These are phyloP conservation scores for Malassezia japonica DNA, from an alignment of 1,284 basidiomycete species.

Conservation along the genomic window DNA sequence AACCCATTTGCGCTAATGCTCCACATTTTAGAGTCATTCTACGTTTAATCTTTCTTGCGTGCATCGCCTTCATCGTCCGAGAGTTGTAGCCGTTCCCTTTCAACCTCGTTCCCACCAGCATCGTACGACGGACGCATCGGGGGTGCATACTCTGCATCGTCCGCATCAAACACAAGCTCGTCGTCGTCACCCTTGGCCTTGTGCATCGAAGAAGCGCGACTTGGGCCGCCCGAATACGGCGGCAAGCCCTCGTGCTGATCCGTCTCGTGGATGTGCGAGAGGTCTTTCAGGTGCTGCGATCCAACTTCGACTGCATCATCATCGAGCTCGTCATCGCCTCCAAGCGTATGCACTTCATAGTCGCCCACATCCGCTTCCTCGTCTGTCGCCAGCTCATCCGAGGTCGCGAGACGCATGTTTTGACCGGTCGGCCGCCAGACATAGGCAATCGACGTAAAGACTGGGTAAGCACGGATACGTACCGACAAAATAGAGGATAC, in stretches of 20 bases:
- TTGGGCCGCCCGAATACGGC: neutral
- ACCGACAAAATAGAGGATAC: slow-evolving; percentile 53
- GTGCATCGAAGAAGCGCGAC: neutral
- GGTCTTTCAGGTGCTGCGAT: slow-evolving; percentile 8
- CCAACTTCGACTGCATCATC: slow-evolving; percentile 14
- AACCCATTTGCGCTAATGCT: no score
- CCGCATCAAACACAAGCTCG: slow-evolving; percentile 34
- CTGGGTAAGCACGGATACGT: slow-evolving; percentile 26
- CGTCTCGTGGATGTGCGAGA: slow-evolving; percentile 2
- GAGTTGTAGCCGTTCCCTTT: slow-evolving; percentile 1
- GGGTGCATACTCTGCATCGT: slow-evolving; percentile 26
- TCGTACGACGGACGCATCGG: neutral
- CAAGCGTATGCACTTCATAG: slow-evolving; percentile 64
- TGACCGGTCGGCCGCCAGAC: slow-evolving; percentile 87
- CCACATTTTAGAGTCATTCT: no score
- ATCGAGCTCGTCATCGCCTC: slow-evolving; percentile 5
- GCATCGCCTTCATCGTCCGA: slow-evolving; percentile 2
- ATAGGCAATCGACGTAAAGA: slow-evolving; percentile 73
- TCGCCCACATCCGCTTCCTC: slow-evolving; percentile 70
- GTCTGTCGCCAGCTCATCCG: slow-evolving; percentile 58
- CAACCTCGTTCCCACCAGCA: neutral
- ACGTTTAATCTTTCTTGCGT: neutral
- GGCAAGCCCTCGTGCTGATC: neutral
- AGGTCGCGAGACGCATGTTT: slow-evolving; percentile 61
- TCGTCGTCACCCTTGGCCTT: slow-evolving; percentile 5